Percentiles rank a stretch among this genome's conserved stretches.
Evolutionary conservation across 2,329 filamentous ascomycete genomes (phyloP).

Genomic region (Colletotrichum gigasporum): DNA sequence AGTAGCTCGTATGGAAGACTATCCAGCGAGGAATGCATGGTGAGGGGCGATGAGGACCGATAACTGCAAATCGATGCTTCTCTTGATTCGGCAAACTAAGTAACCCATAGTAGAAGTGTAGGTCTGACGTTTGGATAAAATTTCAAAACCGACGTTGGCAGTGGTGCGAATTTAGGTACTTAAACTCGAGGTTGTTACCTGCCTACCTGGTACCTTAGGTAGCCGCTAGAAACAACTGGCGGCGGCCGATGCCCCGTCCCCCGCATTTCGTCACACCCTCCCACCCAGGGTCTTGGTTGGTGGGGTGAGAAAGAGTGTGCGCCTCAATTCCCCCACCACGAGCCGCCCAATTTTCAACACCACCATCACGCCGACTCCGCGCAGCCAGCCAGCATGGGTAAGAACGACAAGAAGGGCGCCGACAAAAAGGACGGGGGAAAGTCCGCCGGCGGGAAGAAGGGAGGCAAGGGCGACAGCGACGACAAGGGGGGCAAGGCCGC

Average conservation of each 20-base stretch:
- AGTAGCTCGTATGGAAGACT: neutral
- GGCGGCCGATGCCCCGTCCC: neutral
- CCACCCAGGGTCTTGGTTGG: neutral
- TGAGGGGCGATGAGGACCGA: no score
- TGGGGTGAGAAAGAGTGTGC: slow-evolving; percentile 1
- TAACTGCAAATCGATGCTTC: no score
- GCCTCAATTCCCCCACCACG: slow-evolving; percentile 11
- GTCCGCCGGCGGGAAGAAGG: slow-evolving; percentile 46
- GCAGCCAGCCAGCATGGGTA: slow-evolving; percentile 24
- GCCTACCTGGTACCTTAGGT: no score
- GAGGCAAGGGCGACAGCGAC: slow-evolving; percentile 40
- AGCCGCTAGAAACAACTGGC: no score
- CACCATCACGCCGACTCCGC: neutral
- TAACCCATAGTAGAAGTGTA: no score
- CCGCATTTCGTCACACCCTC: slow-evolving; percentile 14
- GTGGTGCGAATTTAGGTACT: no score
- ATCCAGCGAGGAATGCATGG: neutral
- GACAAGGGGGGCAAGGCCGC: slow-evolving; percentile 51
- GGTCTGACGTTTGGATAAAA: no score
- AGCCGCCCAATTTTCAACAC: slow-evolving; percentile 10
- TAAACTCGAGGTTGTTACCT: no score
- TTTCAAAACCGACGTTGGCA: no score
- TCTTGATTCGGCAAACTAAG: no score
- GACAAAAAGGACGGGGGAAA: slow-evolving; percentile 46
- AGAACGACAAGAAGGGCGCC: slow-evolving; percentile 30